A percentile compares a stretch with the other conserved stretches of the same genome.
Evolutionary conservation across 352 stramenopile species (phyloP).

Genomic region (Globisporangium nagaii): DNA sequence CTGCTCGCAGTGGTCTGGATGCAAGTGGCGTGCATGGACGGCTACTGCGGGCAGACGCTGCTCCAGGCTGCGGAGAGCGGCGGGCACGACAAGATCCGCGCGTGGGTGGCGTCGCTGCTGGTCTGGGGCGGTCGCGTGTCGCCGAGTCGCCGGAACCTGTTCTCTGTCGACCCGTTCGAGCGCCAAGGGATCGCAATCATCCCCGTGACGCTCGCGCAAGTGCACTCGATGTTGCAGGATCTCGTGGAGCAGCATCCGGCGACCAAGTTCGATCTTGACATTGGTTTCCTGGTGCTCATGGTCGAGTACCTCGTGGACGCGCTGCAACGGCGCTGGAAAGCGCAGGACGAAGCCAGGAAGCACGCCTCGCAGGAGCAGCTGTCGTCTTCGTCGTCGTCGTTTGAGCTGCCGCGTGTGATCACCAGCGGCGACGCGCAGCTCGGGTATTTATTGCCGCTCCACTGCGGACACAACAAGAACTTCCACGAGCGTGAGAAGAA

Average conservation of each 20-base stretch:
- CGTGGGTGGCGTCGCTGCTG: slow-evolving; percentile 71
- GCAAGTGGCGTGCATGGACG: slow-evolving; percentile 69
- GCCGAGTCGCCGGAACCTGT: slow-evolving; percentile 18
- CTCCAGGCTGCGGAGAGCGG: slow-evolving; percentile 72
- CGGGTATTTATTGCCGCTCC: slow-evolving; percentile 59
- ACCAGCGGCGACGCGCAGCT: slow-evolving; percentile 27
- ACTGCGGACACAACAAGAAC: slow-evolving; percentile 85
- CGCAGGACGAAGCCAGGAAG: slow-evolving; percentile 24
- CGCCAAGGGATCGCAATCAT: slow-evolving; percentile 63
- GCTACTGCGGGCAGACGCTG: slow-evolving; percentile 77
- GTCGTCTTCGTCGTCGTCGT: slow-evolving; percentile 8
- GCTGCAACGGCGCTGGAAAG: slow-evolving; percentile 48
- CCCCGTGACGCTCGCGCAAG: slow-evolving; percentile 51
- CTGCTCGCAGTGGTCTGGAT: slow-evolving; percentile 80
- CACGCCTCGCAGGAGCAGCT: neutral
- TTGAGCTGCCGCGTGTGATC: slow-evolving; percentile 24
- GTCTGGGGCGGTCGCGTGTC: slow-evolving; percentile 62
- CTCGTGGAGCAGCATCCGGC: slow-evolving; percentile 52
- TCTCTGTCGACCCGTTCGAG: slow-evolving; percentile 59
- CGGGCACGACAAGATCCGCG: slow-evolving; percentile 73
- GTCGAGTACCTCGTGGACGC: slow-evolving; percentile 74
- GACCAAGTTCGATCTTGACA: slow-evolving; percentile 70
- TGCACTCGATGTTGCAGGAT: slow-evolving; percentile 41
- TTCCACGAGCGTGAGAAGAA: slow-evolving; percentile 72
- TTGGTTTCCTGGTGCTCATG: slow-evolving; percentile 65